A percentile compares a stretch with the other conserved stretches of the same genome.
Conservation (phyloP, 108 stramenopile genomes). For the Aurantiochytrium sp. region DNA sequence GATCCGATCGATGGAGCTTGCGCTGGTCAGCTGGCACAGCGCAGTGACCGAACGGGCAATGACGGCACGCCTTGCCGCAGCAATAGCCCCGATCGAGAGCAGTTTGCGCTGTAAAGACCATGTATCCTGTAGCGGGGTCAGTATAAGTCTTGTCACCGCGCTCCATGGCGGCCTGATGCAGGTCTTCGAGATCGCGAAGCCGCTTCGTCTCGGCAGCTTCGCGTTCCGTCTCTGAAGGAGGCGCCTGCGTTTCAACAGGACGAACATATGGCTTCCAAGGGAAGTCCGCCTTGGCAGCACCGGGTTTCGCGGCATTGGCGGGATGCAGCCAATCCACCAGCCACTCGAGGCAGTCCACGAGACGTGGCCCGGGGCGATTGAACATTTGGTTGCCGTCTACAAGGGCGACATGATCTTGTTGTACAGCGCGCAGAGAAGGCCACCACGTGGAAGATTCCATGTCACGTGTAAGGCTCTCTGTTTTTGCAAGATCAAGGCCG, state of each 20-base stretch:
- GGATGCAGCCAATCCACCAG: slow-evolving; percentile 54
- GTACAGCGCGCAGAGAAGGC: slow-evolving; percentile 49
- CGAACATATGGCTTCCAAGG: neutral
- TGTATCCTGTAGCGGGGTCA: slow-evolving; percentile 76
- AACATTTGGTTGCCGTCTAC: slow-evolving; percentile 73
- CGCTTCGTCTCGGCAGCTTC: neutral
- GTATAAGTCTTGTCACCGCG: slow-evolving; percentile 41
- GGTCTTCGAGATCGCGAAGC: neutral
- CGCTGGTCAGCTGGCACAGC: slow-evolving; percentile 56
- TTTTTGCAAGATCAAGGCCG: slow-evolving; percentile 76
- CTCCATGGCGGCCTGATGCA: neutral
- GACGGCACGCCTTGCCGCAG: slow-evolving; percentile 82
- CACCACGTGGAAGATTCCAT: slow-evolving; percentile 35
- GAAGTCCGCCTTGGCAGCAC: neutral
- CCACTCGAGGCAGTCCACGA: slow-evolving; percentile 65
- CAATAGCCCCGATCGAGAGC: slow-evolving; percentile 73
- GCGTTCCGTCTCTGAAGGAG: neutral
- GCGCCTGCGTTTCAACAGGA: no score
- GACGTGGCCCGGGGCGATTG: slow-evolving; percentile 69
- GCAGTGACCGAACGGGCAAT: slow-evolving; percentile 80
- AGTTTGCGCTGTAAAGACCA: slow-evolving; percentile 73
- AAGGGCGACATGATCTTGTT: slow-evolving; percentile 53
- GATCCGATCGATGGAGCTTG: slow-evolving; percentile 16
- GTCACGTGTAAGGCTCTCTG: slow-evolving; percentile 15
- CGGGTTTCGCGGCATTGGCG: neutral